These are phyloP conservation scores for Fusarium pseudograminearum DNA, from an alignment of 2,329 filamentous ascomycete genomes.

Conservation along the genomic window DNA sequence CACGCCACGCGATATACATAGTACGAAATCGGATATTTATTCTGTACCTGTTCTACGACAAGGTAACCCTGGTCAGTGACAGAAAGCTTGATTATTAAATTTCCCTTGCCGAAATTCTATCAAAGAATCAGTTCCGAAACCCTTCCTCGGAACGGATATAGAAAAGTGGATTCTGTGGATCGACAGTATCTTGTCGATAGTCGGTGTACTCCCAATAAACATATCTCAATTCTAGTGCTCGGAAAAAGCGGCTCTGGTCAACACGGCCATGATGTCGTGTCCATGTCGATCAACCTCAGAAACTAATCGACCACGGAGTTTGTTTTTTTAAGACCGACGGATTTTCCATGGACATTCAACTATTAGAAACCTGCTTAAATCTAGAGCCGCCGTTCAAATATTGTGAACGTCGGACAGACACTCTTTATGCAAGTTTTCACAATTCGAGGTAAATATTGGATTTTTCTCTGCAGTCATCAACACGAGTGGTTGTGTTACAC, in stretches of 20 bases:
- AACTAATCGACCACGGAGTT: not conserved
- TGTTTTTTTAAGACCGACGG: too few relatives aligned
- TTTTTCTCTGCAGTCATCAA: not conserved
- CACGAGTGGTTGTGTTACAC: not conserved
- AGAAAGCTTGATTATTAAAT: too few relatives aligned
- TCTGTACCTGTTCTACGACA: too few relatives aligned
- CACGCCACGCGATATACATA: not conserved
- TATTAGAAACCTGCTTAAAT: not conserved
- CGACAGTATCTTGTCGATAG: not conserved
- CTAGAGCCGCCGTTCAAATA: not conserved
- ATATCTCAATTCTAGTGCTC: not conserved
- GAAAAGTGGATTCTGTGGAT: not conserved
- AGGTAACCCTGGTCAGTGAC: too few relatives aligned
- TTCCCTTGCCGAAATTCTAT: too few relatives aligned
- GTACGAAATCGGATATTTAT: too few relatives aligned
- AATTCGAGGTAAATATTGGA: constrained; percentile 1
- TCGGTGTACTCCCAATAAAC: not conserved
- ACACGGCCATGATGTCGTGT: rapidly evolving
- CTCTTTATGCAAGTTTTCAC: not conserved
- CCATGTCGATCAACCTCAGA: not conserved
- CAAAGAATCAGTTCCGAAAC: not conserved
- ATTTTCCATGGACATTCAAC: not conserved
- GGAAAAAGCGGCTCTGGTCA: not conserved
- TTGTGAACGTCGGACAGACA: not conserved
- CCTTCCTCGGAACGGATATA: not conserved